Percentiles rank a stretch among this genome's conserved stretches.
phyloP scores from a whole-genome alignment of 768 basidiomycete species.

The Kwoniella sp. region DNA sequence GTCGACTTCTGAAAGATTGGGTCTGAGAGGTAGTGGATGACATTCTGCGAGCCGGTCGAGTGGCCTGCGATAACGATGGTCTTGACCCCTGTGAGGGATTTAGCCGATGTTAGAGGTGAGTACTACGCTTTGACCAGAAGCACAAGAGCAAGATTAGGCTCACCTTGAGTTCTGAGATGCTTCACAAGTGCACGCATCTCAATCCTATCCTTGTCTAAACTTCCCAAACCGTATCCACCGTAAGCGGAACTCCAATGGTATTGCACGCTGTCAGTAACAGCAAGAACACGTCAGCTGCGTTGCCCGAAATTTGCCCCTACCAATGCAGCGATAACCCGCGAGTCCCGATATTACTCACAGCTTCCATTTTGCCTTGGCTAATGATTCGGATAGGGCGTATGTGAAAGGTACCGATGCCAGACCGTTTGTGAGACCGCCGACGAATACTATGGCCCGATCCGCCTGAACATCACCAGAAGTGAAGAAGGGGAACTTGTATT shows the following conservation, averaged over 20 bases:
- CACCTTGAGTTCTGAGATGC: constrained; percentile 43
- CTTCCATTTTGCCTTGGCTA: constrained; percentile 40
- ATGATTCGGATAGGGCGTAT: constrained; percentile 25
- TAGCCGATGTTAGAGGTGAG: no score
- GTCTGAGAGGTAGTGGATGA: constrained; percentile 47
- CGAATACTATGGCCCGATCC: constrained; percentile 40
- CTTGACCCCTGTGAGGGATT: constrained; percentile 27
- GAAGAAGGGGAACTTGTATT: constrained; percentile 37
- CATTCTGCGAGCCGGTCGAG: constrained; percentile 53
- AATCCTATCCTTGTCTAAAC: constrained; percentile 38
- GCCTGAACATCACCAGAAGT: constrained; percentile 38
- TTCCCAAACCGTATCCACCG: constrained; percentile 42
- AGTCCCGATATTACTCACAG: constrained; percentile 42
- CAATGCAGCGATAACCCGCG: background rate
- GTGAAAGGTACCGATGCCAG: constrained; percentile 39
- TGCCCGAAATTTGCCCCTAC: no score
- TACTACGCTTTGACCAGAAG: no score
- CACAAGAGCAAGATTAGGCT: no score
- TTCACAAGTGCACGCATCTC: constrained; percentile 48
- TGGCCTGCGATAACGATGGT: constrained; percentile 52
- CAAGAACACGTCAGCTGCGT: background rate
- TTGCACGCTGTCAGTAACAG: constrained; percentile 33
- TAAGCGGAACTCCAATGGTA: constrained; percentile 48
- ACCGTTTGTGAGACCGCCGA: constrained; percentile 50
- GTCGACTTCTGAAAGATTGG: constrained; percentile 2